Conservation (phyloP, 2,329 filamentous ascomycete species). For the Aspergillaceae sp. region DNA sequence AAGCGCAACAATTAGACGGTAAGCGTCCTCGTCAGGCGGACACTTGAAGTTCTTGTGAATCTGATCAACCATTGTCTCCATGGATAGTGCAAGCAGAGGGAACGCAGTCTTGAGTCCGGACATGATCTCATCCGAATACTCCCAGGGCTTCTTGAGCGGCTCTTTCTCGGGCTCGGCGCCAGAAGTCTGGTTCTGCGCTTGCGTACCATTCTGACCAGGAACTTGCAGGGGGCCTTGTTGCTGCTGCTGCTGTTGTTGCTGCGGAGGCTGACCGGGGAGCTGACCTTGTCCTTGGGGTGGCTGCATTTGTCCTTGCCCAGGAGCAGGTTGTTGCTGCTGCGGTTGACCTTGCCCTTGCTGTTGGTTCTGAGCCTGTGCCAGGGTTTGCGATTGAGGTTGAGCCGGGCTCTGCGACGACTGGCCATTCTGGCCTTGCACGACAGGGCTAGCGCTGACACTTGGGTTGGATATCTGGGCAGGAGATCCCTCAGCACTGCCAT, state of each 20-base stretch:
- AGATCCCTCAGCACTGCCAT: conserved; percentile 37
- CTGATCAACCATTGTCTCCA: conserved; percentile 99
- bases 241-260: conserved; percentile 26
- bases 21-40: conserved; percentile 94
- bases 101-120: conserved; percentile 94
- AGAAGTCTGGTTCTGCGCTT: conserved; percentile 17
- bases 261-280: conserved; percentile 12
- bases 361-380: not conserved
- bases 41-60: conserved; percentile 99
- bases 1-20: conserved; percentile 91
- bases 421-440: conserved; percentile 13
- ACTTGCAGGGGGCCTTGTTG: conserved; percentile 15
- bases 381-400: conserved; percentile 8
- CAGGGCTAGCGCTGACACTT: conserved; percentile 37
- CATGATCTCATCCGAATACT: conserved; percentile 92
- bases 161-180: conserved; percentile 30
- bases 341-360: conserved; percentile 10
- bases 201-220: conserved; percentile 18
- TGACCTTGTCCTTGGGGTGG: conserved; percentile 13
- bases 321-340: conserved; percentile 11
- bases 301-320: conserved; percentile 16
- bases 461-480: conserved; percentile 41
- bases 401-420: conserved; percentile 13
- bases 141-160: conserved; percentile 74
- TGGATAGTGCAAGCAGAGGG: conserved; percentile 85